Evolutionary conservation across 352 stramenopile genomes (phyloP).

Genomic region (Phytophthora pisi): DNA sequence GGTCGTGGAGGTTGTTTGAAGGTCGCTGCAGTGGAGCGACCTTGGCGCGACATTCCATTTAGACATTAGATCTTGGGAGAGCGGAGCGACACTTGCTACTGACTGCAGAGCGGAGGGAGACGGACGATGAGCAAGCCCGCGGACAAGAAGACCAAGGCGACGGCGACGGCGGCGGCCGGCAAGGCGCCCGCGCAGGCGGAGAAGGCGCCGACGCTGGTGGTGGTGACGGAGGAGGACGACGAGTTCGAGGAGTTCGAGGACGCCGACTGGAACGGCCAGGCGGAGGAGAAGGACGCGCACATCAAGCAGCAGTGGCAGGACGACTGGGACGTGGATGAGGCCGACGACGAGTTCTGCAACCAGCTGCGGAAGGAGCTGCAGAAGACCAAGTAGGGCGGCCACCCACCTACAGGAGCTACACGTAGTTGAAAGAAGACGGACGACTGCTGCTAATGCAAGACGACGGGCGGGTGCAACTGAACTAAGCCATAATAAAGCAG

Average conservation of each 20-base stretch:
- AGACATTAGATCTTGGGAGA: neutral
- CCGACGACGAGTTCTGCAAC: conserved; percentile 94
- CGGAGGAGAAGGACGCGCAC: conserved; percentile 81
- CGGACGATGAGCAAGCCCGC: conserved; percentile 42
- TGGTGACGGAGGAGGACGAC: conserved; percentile 89
- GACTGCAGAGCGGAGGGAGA: neutral
- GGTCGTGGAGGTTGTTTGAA: neutral
- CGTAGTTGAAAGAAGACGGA: too few relatives aligned
- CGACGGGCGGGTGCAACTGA: conserved; percentile 5
- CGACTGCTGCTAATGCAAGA: neutral
- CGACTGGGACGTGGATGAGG: conserved; percentile 93
- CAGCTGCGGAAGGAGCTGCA: conserved; percentile 90
- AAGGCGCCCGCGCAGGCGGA: conserved; percentile 38
- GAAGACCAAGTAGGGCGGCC: conserved; percentile 67
- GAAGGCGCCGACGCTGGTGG: conserved; percentile 72
- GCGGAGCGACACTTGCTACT: conserved; percentile 1
- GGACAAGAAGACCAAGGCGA: conserved; percentile 38
- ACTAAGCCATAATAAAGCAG: conserved; percentile 22
- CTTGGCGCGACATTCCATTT: neutral
- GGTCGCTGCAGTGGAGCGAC: neutral
- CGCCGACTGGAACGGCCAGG: conserved; percentile 71
- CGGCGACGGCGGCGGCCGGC: conserved; percentile 17
- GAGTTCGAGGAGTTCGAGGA: conserved; percentile 92
- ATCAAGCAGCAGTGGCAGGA: conserved; percentile 94
- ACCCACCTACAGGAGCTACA: neutral